phyloP scores from a whole-genome alignment of 2,329 filamentous ascomycete species.

The Biscogniauxia mediterranea region DNA sequence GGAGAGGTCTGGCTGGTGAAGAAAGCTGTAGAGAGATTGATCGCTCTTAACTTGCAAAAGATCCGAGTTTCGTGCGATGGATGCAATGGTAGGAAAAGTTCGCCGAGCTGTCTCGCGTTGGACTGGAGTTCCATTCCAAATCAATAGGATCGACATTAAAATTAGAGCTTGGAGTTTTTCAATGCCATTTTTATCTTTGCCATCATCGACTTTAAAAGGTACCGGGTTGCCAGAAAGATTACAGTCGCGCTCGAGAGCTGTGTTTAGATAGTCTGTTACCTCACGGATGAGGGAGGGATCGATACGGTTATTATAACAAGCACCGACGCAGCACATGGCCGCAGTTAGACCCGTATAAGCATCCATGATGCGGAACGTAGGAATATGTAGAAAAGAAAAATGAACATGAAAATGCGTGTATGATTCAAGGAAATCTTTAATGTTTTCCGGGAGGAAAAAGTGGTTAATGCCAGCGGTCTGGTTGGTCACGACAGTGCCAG shows the following conservation, averaged over 20 bases:
- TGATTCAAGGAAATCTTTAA: conserved; percentile 68
- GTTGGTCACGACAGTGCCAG: conserved; percentile 55
- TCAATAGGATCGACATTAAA: conserved; percentile 59
- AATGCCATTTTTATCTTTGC: conserved; percentile 43
- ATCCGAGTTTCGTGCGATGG: conserved; percentile 55
- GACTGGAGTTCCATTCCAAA: conserved; percentile 67
- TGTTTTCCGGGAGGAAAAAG: conserved; percentile 65
- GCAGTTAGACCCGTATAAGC: conserved; percentile 66
- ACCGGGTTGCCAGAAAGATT: conserved; percentile 38
- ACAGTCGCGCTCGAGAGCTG: conserved; percentile 57
- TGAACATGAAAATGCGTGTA: conserved; percentile 73
- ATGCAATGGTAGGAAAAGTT: conserved; percentile 56
- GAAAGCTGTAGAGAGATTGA: conserved; percentile 51
- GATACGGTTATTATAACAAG: conserved; percentile 68
- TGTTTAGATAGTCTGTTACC: conserved; percentile 63
- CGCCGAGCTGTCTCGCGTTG: conserved; percentile 64
- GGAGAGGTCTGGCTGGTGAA: conserved; percentile 57
- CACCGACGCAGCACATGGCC: conserved; percentile 70
- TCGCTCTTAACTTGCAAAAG: conserved; percentile 54
- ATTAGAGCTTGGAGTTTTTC: conserved; percentile 68
- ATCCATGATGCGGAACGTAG: conserved; percentile 66
- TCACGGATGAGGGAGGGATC: conserved; percentile 58
- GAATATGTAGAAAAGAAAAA: conserved; percentile 70
- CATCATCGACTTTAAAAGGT: conserved; percentile 39
- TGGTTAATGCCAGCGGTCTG: conserved; percentile 53